Percentiles rank a stretch among this genome's conserved stretches.
phyloP scores from a whole-genome alignment of 495 filamentous ascomycete species.

The Penicillium psychrofluorescens region DNA sequence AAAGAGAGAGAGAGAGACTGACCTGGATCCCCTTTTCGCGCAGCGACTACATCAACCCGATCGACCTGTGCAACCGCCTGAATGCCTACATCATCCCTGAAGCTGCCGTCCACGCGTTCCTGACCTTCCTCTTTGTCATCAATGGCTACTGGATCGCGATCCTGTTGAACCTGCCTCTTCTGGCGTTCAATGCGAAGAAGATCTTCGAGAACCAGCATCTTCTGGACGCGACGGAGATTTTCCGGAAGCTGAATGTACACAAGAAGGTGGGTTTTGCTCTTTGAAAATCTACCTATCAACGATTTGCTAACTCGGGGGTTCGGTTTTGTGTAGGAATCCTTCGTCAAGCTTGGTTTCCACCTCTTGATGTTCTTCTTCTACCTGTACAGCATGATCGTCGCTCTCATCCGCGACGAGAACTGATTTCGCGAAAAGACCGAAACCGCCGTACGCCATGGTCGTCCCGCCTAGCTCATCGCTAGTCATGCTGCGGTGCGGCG shows the following conservation, averaged over 20 bases:
- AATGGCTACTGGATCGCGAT: constrained; percentile 98
- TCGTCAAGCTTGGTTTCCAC: constrained; percentile 98
- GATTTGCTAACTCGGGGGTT: too few species aligned
- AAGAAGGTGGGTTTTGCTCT: constrained; percentile 68
- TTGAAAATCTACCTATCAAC: not conserved
- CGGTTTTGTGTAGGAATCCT: constrained; percentile 70
- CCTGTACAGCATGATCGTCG: constrained; percentile 98
- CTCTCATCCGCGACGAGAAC: constrained; percentile 92
- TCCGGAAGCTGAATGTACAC: constrained; percentile 97
- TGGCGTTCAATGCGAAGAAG: constrained; percentile 95
- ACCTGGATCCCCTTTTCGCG: constrained; percentile 10
- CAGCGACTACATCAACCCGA: constrained; percentile 99
- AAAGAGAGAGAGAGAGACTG: constrained; percentile 7
- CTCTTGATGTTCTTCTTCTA: constrained; percentile 99
- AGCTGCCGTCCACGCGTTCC: constrained; percentile 91
- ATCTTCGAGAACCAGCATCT: constrained; percentile 96
- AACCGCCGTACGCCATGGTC: constrained; percentile 34
- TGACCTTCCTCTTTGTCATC: constrained; percentile 91
- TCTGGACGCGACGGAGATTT: constrained; percentile 97
- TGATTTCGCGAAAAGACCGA: constrained; percentile 45
- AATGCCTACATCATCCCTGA: constrained; percentile 99
- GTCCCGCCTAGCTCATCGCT: constrained; percentile 13
- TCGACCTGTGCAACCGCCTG: constrained; percentile 99
- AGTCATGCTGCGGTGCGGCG: constrained; percentile 1
- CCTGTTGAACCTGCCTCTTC: constrained; percentile 82